Base-by-base conservation (phyloP, 2,329 filamentous ascomycete genomes). In the Talaromyces sp. region DNA sequence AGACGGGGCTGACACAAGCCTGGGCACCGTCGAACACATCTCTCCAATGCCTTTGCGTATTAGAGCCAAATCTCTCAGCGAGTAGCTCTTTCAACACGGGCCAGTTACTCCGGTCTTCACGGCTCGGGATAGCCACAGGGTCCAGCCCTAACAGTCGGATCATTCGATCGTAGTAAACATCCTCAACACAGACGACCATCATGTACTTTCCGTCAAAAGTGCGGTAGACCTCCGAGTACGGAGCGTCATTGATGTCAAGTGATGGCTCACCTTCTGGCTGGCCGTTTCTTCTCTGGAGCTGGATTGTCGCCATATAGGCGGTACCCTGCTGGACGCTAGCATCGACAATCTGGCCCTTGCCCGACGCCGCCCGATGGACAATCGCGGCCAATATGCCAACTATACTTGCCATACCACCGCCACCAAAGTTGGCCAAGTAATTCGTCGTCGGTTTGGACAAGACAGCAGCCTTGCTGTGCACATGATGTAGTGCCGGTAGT, bases 301-400 rank as follows among this genome's bases (percentile, higher is more conserved):
- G 61, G 7, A 62, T 59, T 51, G 52, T 52, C 36, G 61, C 56
- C 51, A 62, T 9, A 40, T 62, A 62, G 8, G 52, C 31, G 12
- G 61, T 58, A 12, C 61, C 57, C 34, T 62, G 61, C 31, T 62
- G 61, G 6, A 62, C 61, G 30, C 61, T 62, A 23, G 61, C 61
- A 47, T 62, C 61, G n/a, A 62, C 52, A 42, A 62, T 53, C 34
- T 62, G 61, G 6, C 61, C 61, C 18, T 59, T 62, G 9, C 57
- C 61, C 36, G 61, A 56, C n/a, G 16, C 31, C 7, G 40, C 42
- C 10, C 61, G 61, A 16, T 62, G 52, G 18, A 62, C 33, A 5
- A 59, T 44, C 1, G 61, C 61, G 42, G 56, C 51, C 12, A 62
- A 52, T 28, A 62, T 62, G 1, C 61, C 61, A 6, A 62, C 44